Conservation (phyloP, 2,329 filamentous ascomycete species). For the Trichoderma simmonsii region DNA sequence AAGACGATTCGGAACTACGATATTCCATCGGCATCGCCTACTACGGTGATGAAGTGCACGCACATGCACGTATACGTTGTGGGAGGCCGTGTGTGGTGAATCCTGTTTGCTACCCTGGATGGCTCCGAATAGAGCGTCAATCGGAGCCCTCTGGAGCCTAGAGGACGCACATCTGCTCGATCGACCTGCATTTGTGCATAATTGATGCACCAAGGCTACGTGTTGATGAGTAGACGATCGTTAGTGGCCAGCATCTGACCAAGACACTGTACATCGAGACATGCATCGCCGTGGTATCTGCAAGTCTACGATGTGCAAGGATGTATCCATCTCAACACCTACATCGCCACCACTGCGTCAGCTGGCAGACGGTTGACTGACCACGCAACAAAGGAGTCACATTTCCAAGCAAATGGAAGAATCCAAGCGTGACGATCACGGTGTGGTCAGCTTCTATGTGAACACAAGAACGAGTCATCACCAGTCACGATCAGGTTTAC, state of each 20-base stretch:
- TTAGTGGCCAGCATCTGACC: background rate
- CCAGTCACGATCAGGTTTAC: background rate
- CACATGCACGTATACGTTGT: background rate
- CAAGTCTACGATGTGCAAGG: background rate
- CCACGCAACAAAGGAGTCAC: background rate
- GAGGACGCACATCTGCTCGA: background rate
- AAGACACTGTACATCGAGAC: background rate
- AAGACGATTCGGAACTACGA: background rate
- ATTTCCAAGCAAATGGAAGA: background rate
- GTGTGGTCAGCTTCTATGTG: background rate
- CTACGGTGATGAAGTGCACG: background rate
- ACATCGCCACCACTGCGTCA: conserved; percentile 4
- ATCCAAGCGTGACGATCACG: background rate
- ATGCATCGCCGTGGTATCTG: background rate
- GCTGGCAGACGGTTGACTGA: background rate
- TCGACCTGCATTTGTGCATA: background rate
- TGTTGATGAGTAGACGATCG: background rate
- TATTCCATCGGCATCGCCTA: background rate
- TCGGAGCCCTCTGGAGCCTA: background rate
- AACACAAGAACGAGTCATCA: background rate
- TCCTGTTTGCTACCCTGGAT: background rate
- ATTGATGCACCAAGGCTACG: background rate
- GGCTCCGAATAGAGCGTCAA: background rate
- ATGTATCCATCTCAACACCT: background rate
- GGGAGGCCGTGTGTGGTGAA: background rate